Base-by-base conservation (phyloP, 148 eudicot species). In the Fallopia convolvulus region DNA sequence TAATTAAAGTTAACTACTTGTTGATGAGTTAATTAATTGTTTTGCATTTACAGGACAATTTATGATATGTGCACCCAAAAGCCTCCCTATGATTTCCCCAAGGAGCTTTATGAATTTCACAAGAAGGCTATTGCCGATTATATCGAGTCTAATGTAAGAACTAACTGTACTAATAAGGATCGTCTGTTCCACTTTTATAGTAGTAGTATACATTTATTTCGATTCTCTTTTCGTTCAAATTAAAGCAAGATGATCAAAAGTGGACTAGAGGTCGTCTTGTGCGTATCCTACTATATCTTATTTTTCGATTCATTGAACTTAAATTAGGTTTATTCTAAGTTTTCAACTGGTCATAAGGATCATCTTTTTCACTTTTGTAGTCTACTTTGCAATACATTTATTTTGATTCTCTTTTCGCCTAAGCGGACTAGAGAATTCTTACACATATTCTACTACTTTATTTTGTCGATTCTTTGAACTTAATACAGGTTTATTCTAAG, bases 61-160 rank as follows among this genome's bases (percentile, higher is more conserved):
- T 85, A 85, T 76, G 76, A 82, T 47, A 77, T 85, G 87, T 82
- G 84, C 61, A 82, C 83, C 32, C 87, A 85, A 33, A 85, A 85
- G 70, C 46, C 81, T 3, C 84, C 83, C 5, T 7, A 72, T 75
- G 79, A 77, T 23, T 84, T 80, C n/a, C 52, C 81, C 39, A 33
- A 63, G 52, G 48, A 77, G 47, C 74, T 84, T 49, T 84, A 84
- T 72, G 75, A 77, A 6, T 49, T 36, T 0, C 82, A 82, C 61
- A 52, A 42, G 39, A 58, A 71, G 13, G 53, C 32, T 15, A 77
- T 85, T 65, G 85, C 2, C 21, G 50, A 75, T 4, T 82, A 85
- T 74, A 61, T 85, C 8, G 33, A 15, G 1, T 40, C 74, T 9
- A 80, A 70, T 74, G 87, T 85, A 68, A 80, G 84, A 33, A 74